Base-by-base conservation (phyloP, 306 rosid species). In the Cucurbita moschata region DNA sequence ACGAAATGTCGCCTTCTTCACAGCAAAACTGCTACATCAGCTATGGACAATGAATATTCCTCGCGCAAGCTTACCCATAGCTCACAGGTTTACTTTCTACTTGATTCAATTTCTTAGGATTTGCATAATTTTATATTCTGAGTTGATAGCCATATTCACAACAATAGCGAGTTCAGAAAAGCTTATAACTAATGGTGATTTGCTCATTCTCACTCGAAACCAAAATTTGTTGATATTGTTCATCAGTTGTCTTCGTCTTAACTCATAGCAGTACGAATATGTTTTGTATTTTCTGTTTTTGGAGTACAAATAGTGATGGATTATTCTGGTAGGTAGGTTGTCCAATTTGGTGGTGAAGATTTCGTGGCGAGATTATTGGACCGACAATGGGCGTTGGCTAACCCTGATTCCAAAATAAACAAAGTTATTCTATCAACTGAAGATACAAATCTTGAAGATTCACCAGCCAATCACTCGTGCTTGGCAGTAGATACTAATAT, bases 331-430 rank as follows among this genome's bases (percentile, higher is more conserved):
- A 72, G 35, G 58, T 79, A 93, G 97, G 82, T 72, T 30, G 67
- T 82, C 60, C 84, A 79, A 43, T 75, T 73, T 12, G 14, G 73
- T 21, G 78, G 61, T 57, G 92, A 83, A 67, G 95, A 89, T 77
- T 83, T 82, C 39, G 60, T 83, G 75, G 79, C 82, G 1, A 86
- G 82, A 57, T 9, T 90, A 72, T 90, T 90, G 4, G 82, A 82
- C 76, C 81, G 92, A 85, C 87, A 83, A 87, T 93, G 98, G 98
- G 56, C 88, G 40, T 74, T 90, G 83, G 77, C 74, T 63, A 59
- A 55, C 59, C 95, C 95, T 30, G 86, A 87, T 76, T 70, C 91
- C 16, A 84, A 86, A 80, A 79, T 90, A 74, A 90, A 85, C 74
- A 87, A 78, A 81, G 79, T 90, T 51, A 44, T 78, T 67, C 42